phyloP scores from a whole-genome alignment of 495 filamentous ascomycete genomes.

The Penicillium chermesinum region DNA sequence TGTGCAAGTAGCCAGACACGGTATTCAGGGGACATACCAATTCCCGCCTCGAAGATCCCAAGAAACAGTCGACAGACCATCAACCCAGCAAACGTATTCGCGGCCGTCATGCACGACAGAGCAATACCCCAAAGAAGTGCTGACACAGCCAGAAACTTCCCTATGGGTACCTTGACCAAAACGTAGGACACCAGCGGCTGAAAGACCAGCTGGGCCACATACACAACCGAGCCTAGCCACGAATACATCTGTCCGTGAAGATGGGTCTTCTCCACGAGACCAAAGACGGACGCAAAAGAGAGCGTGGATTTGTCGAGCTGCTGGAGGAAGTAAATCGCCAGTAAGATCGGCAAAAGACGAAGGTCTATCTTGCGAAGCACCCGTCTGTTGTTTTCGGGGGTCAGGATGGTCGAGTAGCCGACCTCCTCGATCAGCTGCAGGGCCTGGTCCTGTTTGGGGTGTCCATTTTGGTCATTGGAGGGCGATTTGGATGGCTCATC shows the following conservation, averaged over 20 bases:
- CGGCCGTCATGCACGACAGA: slow-evolving; percentile 52
- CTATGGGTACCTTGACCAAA: slow-evolving; percentile 35
- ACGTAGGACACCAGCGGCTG: slow-evolving; percentile 37
- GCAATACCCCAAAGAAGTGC: slow-evolving; percentile 56
- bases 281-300: slow-evolving; percentile 50
- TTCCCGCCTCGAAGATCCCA: slow-evolving; percentile 56
- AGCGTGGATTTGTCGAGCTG: slow-evolving; percentile 56
- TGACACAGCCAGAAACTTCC: slow-evolving; percentile 53
- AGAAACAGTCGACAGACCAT: slow-evolving; percentile 55
- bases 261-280: slow-evolving; percentile 38
- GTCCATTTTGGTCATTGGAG: slow-evolving; percentile 8
- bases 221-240: slow-evolving; percentile 49
- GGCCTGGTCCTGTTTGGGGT: slow-evolving; percentile 34
- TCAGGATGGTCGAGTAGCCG: slow-evolving; percentile 38
- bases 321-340: slow-evolving; percentile 44
- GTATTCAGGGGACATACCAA: slow-evolving; percentile 27
- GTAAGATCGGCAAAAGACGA: slow-evolving; percentile 46
- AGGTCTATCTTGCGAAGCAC: slow-evolving; percentile 50
- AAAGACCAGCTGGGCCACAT: slow-evolving; percentile 47
- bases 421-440: slow-evolving; percentile 40
- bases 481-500: neutral
- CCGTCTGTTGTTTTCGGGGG: slow-evolving; percentile 49
- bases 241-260: slow-evolving; percentile 48
- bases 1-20: too few relatives aligned
- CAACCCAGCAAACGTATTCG: slow-evolving; percentile 49